Percentiles rank a stretch among this genome's conserved stretches.
phyloP scores from a whole-genome alignment of 177 flowering plant genomes.

The Tripterygium wilfordii region DNA sequence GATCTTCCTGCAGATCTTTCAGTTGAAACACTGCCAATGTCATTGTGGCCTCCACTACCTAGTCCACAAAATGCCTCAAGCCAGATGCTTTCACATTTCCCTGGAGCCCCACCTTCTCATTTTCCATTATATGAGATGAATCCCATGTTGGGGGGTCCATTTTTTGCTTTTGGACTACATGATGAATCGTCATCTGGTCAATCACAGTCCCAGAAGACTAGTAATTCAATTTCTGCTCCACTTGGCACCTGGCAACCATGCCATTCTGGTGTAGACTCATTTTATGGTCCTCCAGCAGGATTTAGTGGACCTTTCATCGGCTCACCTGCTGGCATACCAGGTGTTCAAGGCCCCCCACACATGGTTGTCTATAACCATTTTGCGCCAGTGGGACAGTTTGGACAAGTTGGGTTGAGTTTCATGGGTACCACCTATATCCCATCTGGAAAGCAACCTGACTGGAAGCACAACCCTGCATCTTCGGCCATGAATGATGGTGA shows the following conservation, averaged over 20 bases:
- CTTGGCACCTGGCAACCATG: slow-evolving; percentile 76
- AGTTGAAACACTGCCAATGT: slow-evolving; percentile 79
- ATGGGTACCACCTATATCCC: slow-evolving; percentile 94
- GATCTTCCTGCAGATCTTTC: slow-evolving; percentile 95
- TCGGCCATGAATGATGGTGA: slow-evolving; percentile 49
- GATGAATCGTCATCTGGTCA: slow-evolving; percentile 64
- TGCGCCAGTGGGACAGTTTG: slow-evolving; percentile 93
- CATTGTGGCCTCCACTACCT: slow-evolving; percentile 80
- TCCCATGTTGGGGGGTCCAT: slow-evolving; percentile 77
- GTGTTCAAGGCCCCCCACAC: slow-evolving; percentile 87
- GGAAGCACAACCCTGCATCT: slow-evolving; percentile 79
- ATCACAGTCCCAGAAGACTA: slow-evolving; percentile 56
- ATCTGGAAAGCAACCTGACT: slow-evolving; percentile 89
- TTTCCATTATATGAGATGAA: slow-evolving; percentile 90
- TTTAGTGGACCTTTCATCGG: slow-evolving; percentile 81
- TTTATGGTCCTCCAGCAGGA: slow-evolving; percentile 86
- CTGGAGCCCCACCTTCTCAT: slow-evolving; percentile 68
- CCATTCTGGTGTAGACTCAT: slow-evolving; percentile 82
- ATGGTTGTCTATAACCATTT: slow-evolving; percentile 97
- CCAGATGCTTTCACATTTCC: slow-evolving; percentile 81
- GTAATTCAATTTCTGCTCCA: slow-evolving; percentile 44
- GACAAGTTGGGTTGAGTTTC: slow-evolving; percentile 91
- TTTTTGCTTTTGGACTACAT: slow-evolving; percentile 84
- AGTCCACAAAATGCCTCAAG: slow-evolving; percentile 68
- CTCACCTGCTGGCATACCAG: slow-evolving; percentile 79